These are phyloP conservation scores for Botryotinia convoluta DNA, from an alignment of 2,329 filamentous ascomycete genomes.

Conservation along the genomic window DNA sequence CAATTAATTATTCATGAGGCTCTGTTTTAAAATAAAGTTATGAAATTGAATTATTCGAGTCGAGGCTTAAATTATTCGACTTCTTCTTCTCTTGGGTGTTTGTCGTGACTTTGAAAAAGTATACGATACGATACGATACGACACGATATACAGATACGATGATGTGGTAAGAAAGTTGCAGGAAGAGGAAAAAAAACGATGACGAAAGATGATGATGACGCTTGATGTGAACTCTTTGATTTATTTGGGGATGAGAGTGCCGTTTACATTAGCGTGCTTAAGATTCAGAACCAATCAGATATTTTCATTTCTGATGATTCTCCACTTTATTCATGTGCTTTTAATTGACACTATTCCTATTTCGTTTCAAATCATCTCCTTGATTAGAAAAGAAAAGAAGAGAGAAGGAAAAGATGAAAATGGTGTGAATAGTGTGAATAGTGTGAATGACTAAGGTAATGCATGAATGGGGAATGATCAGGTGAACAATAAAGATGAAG, in stretches of 20 bases:
- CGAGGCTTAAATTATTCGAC: neutral
- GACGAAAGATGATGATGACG: constrained; percentile 12
- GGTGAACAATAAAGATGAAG: neutral
- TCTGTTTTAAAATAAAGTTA: neutral
- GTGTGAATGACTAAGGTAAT: neutral
- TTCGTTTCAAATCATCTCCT: neutral
- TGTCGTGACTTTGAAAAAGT: neutral
- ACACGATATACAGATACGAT: neutral
- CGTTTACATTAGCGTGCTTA: neutral
- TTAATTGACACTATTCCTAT: neutral
- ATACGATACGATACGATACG: too few relatives aligned
- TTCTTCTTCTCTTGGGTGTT: neutral
- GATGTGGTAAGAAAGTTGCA: neutral
- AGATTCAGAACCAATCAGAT: neutral
- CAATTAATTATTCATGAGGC: neutral
- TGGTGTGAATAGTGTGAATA: neutral
- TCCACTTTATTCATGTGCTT: neutral
- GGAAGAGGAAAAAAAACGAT: neutral
- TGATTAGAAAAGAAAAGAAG: neutral
- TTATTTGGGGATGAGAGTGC: neutral
- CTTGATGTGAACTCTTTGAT: neutral
- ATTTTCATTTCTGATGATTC: rapidly evolving
- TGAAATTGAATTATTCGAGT: neutral
- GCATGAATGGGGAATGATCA: neutral
- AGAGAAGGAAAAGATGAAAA: neutral